A percentile compares a stretch with the other conserved stretches of the same genome.
Evolutionary conservation across 169 alveolate genomes (phyloP).

Genomic region (Cyclospora cayetanensis): DNA sequence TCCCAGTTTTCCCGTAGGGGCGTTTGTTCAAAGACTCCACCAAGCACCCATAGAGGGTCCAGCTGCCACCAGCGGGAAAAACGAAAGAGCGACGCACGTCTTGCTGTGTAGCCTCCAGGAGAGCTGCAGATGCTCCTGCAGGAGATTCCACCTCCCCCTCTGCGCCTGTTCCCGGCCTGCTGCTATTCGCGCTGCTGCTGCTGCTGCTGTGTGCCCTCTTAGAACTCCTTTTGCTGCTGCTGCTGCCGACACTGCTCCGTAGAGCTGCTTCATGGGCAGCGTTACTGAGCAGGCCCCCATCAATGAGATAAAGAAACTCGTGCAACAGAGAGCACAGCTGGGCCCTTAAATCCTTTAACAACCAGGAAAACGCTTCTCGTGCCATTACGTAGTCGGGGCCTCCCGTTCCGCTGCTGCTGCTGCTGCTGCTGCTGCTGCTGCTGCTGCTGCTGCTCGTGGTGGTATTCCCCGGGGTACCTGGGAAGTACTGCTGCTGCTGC

Average conservation of each 20-base stretch:
- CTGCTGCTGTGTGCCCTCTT: not conserved
- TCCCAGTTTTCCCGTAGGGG: no score
- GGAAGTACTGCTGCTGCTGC: not conserved
- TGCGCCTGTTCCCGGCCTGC: not conserved
- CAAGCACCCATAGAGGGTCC: no score
- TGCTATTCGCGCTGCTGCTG: no score
- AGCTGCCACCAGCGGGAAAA: no score
- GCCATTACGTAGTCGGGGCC: constrained; percentile 74
- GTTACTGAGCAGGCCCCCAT: constrained; percentile 79
- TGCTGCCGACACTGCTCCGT: not conserved
- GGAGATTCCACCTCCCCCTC: not conserved
- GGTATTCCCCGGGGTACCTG: not conserved
- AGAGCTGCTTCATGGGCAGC: constrained; percentile 68
- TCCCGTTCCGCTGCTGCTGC: constrained; percentile 14
- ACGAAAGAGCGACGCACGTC: no score
- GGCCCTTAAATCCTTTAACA: constrained; percentile 81
- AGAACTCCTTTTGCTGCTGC: not conserved
- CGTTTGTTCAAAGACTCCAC: no score
- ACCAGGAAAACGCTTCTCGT: constrained; percentile 86
- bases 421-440: not conserved
- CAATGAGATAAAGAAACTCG: constrained; percentile 77
- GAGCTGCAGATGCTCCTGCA: not conserved
- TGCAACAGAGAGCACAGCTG: constrained; percentile 82
- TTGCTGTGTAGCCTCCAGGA: not conserved
- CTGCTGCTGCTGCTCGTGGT: not conserved